Evolutionary conservation across 352 stramenopile species (phyloP).

Genomic region (Globisporangium parvum): DNA sequence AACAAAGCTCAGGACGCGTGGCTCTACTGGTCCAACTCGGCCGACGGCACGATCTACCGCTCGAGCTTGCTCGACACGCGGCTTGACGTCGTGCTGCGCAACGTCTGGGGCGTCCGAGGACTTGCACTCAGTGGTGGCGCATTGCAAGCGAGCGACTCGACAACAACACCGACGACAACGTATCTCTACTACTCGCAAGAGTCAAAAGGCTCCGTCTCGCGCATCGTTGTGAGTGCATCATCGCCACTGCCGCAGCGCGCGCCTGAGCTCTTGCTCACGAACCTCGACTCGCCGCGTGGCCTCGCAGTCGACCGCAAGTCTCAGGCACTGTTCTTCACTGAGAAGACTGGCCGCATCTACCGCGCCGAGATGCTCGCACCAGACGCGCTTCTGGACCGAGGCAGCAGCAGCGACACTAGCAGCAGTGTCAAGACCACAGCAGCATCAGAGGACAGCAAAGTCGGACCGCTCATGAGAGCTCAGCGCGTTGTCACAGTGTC

Average conservation of each 20-base stretch:
- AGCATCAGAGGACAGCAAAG: constrained; percentile 4
- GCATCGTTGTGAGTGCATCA: constrained; percentile 10
- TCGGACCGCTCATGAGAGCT: constrained; percentile 11
- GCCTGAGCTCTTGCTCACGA: constrained; percentile 24
- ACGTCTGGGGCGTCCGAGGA: constrained; percentile 47
- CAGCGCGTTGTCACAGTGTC: constrained; percentile 34
- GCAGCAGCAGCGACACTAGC: constrained; percentile 4
- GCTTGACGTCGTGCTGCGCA: constrained; percentile 35
- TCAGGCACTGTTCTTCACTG: constrained; percentile 53
- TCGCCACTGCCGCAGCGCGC: not conserved
- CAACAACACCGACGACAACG: not conserved
- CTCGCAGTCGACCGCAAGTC: constrained; percentile 29
- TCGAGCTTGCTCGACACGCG: constrained; percentile 36
- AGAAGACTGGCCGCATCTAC: constrained; percentile 65
- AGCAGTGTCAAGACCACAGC: constrained; percentile 7
- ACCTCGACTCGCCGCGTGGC: constrained; percentile 43
- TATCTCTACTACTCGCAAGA: constrained; percentile 56
- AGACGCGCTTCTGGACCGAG: not conserved
- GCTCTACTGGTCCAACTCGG: constrained; percentile 72
- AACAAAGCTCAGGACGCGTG: constrained; percentile 14
- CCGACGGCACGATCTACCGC: constrained; percentile 55
- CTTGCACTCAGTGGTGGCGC: constrained; percentile 19
- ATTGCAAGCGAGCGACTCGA: not conserved
- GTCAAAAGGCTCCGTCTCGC: constrained; percentile 43
- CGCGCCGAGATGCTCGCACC: constrained; percentile 14